Evolutionary conservation across 2,329 filamentous ascomycete genomes (phyloP).

Genomic region (Hymenoscyphus albidus): DNA sequence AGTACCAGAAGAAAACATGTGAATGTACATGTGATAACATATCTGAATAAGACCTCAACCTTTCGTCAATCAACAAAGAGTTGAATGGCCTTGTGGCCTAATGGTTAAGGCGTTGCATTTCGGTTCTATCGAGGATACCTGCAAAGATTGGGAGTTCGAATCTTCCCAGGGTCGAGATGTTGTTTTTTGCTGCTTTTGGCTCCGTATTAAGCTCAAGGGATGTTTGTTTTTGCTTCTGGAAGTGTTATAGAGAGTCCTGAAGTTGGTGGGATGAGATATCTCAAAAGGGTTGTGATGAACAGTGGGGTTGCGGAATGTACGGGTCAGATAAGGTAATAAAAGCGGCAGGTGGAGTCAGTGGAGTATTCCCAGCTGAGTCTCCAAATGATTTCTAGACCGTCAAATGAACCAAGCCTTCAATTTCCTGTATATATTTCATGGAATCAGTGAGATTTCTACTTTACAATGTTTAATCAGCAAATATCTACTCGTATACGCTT

Average conservation of each 20-base stretch:
- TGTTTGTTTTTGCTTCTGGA: too few relatives aligned
- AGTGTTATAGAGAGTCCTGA: too few relatives aligned
- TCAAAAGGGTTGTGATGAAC: too few relatives aligned
- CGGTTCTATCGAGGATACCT: background rate
- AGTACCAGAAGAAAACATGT: too few relatives aligned
- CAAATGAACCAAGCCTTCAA: background rate
- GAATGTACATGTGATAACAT: too few relatives aligned
- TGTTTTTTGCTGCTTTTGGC: too few relatives aligned
- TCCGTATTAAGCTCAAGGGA: too few relatives aligned
- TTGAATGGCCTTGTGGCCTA: background rate
- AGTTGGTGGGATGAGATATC: too few relatives aligned
- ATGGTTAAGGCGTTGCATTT: constrained; percentile 5
- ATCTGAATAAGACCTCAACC: too few relatives aligned
- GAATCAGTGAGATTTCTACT: background rate
- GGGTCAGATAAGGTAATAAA: background rate
- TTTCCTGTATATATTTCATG: background rate
- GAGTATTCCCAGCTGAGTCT: background rate
- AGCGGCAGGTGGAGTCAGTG: background rate
- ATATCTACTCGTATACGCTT: background rate
- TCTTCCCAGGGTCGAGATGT: constrained; percentile 5
- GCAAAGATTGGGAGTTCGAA: constrained; percentile 11
- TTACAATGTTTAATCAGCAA: background rate
- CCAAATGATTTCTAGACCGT: background rate
- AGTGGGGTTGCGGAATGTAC: too few relatives aligned
- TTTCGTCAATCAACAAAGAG: too few relatives aligned